Conservation (phyloP, 441 rosid species). For the Populus trichocarpa region DNA sequence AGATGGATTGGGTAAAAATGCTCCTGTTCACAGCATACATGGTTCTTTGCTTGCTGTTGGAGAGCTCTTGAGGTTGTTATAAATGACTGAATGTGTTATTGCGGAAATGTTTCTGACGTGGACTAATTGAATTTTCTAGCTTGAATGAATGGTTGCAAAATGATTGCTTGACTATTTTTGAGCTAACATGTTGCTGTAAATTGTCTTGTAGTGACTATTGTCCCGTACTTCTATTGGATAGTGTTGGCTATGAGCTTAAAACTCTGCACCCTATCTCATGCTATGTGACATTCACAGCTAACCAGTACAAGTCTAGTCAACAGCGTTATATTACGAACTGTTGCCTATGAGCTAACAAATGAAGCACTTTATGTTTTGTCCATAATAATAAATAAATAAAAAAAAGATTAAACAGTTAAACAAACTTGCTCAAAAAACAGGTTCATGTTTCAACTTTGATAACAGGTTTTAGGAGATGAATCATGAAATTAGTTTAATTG, state of each 20-base stretch:
- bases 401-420: not conserved
- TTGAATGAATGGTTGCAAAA: not conserved
- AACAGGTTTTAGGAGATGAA: not conserved
- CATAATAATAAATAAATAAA: too few relatives aligned
- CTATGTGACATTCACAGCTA: not conserved
- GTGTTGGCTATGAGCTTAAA: not conserved
- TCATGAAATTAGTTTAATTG: not conserved
- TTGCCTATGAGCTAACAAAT: not conserved
- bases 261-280: not conserved
- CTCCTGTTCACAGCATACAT: conserved; percentile 97
- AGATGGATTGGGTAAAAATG: conserved; percentile 94
- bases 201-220: not conserved
- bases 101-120: not conserved
- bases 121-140: not conserved
- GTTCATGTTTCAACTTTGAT: not conserved
- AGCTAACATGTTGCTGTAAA: not conserved
- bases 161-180: not conserved
- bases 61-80: conserved; percentile 82
- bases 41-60: conserved; percentile 99
- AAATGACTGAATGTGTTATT: not conserved
- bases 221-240: not conserved
- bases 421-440: not conserved
- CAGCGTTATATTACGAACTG: not conserved
- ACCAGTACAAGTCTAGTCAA: not conserved
- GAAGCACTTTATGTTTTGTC: not conserved